phyloP scores from a whole-genome alignment of 169 alveolate genomes.

The Babesia bigemina region DNA sequence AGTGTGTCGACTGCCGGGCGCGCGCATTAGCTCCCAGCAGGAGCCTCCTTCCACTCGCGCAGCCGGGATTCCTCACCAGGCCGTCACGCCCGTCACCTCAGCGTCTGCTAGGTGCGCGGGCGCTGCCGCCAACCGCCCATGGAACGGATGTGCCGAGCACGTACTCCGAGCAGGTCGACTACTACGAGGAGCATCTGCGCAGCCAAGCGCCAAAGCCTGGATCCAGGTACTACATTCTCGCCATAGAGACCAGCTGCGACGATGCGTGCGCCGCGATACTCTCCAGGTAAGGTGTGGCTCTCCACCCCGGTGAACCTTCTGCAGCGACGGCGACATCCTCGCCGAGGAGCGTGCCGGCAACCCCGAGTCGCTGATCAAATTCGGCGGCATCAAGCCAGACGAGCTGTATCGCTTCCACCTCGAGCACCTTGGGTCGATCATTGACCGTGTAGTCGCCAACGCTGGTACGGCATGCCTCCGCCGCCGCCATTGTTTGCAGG shows the following conservation, averaged over 20 bases:
- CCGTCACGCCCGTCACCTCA: not conserved
- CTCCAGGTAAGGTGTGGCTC: conserved; percentile 28
- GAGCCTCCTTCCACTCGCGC: not conserved
- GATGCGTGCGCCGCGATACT: conserved; percentile 67
- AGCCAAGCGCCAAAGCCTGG: not conserved
- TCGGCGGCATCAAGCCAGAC: conserved; percentile 69
- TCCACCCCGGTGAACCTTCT: not conserved
- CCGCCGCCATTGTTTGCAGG: conserved; percentile 2
- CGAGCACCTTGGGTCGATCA: conserved; percentile 22
- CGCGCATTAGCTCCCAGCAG: not conserved
- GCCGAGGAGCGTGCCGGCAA: conserved; percentile 64
- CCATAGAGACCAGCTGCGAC: conserved; percentile 71
- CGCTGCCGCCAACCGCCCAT: not conserved
- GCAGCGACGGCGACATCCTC: conserved; percentile 65
- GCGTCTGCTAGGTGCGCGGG: not conserved
- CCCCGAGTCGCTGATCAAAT: conserved; percentile 52
- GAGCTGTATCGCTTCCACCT: conserved; percentile 42
- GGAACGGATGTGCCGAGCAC: conserved; percentile 6
- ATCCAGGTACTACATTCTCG: conserved; percentile 45
- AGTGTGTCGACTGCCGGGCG: conserved; percentile 27
- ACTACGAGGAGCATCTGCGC: not conserved
- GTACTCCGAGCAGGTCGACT: conserved; percentile 12
- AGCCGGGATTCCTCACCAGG: conserved; percentile 9
- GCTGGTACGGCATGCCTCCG: conserved; percentile 49
- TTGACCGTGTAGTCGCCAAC: conserved; percentile 32